These are phyloP conservation scores for Powellomyces hirtus DNA, from an alignment of 192 early-diverging fungal genomes.

Conservation along the genomic window DNA sequence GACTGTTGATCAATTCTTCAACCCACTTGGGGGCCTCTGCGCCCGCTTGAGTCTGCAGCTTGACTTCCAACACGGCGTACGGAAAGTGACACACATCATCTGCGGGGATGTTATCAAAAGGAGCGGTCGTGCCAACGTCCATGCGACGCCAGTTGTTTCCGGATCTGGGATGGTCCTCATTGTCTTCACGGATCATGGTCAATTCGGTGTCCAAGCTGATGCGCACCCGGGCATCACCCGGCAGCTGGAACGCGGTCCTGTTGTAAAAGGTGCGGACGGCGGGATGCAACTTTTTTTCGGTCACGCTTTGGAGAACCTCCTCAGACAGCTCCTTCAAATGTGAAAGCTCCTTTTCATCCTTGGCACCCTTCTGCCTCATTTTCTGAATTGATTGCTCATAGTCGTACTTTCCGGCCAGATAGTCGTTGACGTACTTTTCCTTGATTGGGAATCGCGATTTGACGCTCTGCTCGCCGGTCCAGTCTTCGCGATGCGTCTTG, in stretches of 20 bases:
- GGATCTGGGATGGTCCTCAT: slow-evolving; percentile 61
- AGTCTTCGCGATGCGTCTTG: slow-evolving; percentile 94
- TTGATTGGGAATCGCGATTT: slow-evolving; percentile 92
- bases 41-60: slow-evolving; percentile 91
- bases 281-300: slow-evolving; percentile 63
- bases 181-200: slow-evolving; percentile 95
- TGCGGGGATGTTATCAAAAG: slow-evolving; percentile 78
- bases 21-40: slow-evolving; percentile 94
- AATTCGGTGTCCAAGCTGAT: slow-evolving; percentile 95
- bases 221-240: slow-evolving; percentile 88
- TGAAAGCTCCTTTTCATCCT: slow-evolving; percentile 72
- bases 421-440: slow-evolving; percentile 88
- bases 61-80: slow-evolving; percentile 96
- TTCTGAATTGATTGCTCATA: slow-evolving; percentile 75
- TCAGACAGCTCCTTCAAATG: slow-evolving; percentile 66
- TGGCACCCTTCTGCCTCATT: slow-evolving; percentile 62
- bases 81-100: slow-evolving; percentile 84
- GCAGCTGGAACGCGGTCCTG: slow-evolving; percentile 97
- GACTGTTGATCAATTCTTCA: slow-evolving; percentile 80
- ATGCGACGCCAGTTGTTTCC: slow-evolving; percentile 87
- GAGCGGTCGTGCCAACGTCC: slow-evolving; percentile 75
- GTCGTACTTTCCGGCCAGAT: slow-evolving; percentile 73
- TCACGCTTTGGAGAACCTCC: slow-evolving; percentile 70
- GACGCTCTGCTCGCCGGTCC: slow-evolving; percentile 70
- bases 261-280: slow-evolving; percentile 92